Conservation (phyloP, 1,139 yeast genomes). For the Yamadazyma atmosphaerica region DNA sequence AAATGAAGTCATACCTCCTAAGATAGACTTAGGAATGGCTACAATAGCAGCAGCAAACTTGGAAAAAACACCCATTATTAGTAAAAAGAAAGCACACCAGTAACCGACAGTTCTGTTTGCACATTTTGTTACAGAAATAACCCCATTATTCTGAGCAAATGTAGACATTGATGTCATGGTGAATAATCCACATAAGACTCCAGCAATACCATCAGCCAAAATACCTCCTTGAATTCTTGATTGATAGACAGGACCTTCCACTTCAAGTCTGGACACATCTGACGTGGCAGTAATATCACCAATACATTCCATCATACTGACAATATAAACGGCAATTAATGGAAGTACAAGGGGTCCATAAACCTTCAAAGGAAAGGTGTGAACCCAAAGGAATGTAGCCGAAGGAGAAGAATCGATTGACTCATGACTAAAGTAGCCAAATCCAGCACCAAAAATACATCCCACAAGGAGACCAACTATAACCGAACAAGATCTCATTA, state of each 20-base stretch:
- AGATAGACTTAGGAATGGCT: slow-evolving; percentile 76
- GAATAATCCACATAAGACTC: slow-evolving; percentile 67
- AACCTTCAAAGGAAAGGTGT: slow-evolving; percentile 67
- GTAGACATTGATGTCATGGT: slow-evolving; percentile 80
- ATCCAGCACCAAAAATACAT: slow-evolving; percentile 85
- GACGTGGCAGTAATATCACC: slow-evolving; percentile 90
- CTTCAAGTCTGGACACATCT: slow-evolving; percentile 78
- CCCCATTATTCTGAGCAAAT: slow-evolving; percentile 91
- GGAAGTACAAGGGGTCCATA: slow-evolving; percentile 84
- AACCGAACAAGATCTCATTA: slow-evolving; percentile 88
- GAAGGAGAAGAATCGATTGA: slow-evolving; percentile 66
- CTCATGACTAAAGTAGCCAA: slow-evolving; percentile 67
- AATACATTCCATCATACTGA: slow-evolving; percentile 81
- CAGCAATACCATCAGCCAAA: slow-evolving; percentile 72
- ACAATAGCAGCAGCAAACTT: slow-evolving; percentile 86
- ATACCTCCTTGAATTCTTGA: slow-evolving; percentile 87
- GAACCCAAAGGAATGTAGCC: slow-evolving; percentile 80
- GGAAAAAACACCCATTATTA: slow-evolving; percentile 80
- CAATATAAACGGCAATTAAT: slow-evolving; percentile 73
- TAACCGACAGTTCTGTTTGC: slow-evolving; percentile 81
- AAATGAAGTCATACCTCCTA: slow-evolving; percentile 91
- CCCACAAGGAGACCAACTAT: slow-evolving; percentile 78
- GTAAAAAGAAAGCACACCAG: slow-evolving; percentile 79
- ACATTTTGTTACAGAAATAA: slow-evolving; percentile 82
- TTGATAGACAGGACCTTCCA: slow-evolving; percentile 75